Evolutionary conservation across 108 stramenopile genomes (phyloP), one percentile per base, ranked within the genome.

Genomic region (Skeletonema grethae): DNA sequence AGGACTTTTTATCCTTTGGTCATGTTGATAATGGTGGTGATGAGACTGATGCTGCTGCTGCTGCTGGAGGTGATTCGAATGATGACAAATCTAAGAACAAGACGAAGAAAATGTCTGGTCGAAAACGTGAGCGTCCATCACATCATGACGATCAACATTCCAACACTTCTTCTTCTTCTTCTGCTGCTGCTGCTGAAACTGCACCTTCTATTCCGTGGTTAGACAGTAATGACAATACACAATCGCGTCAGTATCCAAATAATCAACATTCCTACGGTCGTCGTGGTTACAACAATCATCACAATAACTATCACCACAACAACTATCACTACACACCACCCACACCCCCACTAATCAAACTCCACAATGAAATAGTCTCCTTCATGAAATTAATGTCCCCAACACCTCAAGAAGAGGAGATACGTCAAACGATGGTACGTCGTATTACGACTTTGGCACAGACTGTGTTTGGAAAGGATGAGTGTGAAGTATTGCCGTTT

Each of bases 331-430:
- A 61, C 43, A 53, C 45, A 15, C 50, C 61, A 46, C 45, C 73
- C 48, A 8, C 73, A 5, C 82, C 87, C 35, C 87, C 87, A 7
- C 59, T 97, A 12, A 82, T 95, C 7, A 69, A 81, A 11, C 76
- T 99, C 32, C 99, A 99, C 86, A 96, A 98, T 80, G 99, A 99
- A 84, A 94, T 99, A 50, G 88, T 98, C 4, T 85, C 88, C 8
- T 97, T 99, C 73, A 88, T 90, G 35, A 76, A 86, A 35, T 61
- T 98, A 45, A 95, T 97, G 86, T 80, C 84, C 68, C 96, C 97
- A 9, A 88, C 81, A 2, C 34, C 53, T 32, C 84, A 81, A 6
- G 96, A 97, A 84, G 72, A 87, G 63, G 16, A 76, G 63, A 24
- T 70, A 50, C 83, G 96, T 24, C 63, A 88, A 10, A 71, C 43